Percentiles rank a stretch among this genome's conserved stretches.
Evolutionary conservation across 208 protist species (phyloP).

Genomic region (Crithidia bombi): DNA sequence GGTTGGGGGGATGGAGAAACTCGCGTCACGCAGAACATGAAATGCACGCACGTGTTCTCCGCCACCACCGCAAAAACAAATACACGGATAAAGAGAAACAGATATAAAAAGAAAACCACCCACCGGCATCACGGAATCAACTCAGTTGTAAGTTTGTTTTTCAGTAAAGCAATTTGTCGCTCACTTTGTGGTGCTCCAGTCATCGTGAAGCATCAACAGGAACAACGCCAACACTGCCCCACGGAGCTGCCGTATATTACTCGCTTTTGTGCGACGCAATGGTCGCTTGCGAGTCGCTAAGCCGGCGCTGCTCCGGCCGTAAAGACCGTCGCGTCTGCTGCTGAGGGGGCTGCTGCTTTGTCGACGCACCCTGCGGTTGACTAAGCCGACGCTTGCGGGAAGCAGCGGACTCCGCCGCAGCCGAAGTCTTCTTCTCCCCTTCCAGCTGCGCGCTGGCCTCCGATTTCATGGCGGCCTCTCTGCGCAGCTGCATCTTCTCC

Average conservation of each 20-base stretch:
- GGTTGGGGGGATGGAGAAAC: no score
- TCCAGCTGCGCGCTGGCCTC: background rate
- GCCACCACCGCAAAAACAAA: slow-evolving; percentile 8
- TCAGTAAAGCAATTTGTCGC: no score
- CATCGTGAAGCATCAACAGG: background rate
- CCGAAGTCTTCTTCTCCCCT: background rate
- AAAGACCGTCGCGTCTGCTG: no score
- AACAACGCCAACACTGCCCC: background rate
- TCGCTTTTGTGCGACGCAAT: background rate
- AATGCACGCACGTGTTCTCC: background rate
- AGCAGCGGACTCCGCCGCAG: background rate
- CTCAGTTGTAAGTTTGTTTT: no score
- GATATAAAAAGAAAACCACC: slow-evolving; percentile 23
- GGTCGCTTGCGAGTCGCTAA: background rate
- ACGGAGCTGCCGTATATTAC: background rate
- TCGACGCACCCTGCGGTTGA: background rate
- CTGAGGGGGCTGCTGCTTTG: no score
- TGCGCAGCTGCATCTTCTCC: slow-evolving; percentile 34
- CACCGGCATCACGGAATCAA: no score
- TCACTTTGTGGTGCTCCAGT: no score
- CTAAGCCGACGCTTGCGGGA: background rate
- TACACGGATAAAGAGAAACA: background rate
- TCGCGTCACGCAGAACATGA: no score
- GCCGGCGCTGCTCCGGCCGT: background rate
- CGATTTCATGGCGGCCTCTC: slow-evolving; percentile 8